Base-by-base conservation (phyloP, 2,329 filamentous ascomycete species). In the Aureobasidium melanogenum region DNA sequence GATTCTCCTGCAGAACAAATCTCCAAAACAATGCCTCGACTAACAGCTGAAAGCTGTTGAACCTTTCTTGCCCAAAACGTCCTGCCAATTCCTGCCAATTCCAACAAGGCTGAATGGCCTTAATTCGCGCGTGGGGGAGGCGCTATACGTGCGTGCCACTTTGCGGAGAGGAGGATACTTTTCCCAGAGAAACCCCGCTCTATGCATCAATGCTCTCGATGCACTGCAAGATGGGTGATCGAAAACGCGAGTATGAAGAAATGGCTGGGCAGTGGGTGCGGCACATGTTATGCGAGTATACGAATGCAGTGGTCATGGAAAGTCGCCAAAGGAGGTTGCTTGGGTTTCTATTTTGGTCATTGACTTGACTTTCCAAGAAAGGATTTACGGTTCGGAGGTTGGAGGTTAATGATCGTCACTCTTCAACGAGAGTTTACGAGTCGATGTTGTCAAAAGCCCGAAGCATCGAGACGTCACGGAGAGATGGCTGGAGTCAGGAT, bases 251-350 rank as follows among this genome's bases (percentile, higher is more conserved):
- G 4, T 47, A 17, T 22, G 28, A 15, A 44, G 44, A 32, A 32
- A 59, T 59, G 56, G 56, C 56, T 59, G 56, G 54, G 56, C 56
- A 36, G 43, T 59, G 55, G 41, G 55, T 44, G 34, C 56, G 56
- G 56, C 34, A 59, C 22, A 30, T 5, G 36, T n/a, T 47, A 46
- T 43, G 44, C 44, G 57, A 43, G 57, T 14, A 60, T 60, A 52
- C 57, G 47, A 34, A 34, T 52, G 57, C 57, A 51, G 36, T 22
- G 38, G 57, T 52, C 56, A 60, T 60, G 32, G 44, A 47, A 17
- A 46, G n/a, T 22, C 19, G 52, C 34, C 55, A 39, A n/a, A 15
- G 26, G 54, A 47, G 41, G 54, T 57, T 46, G 54, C 32, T 32
- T n/a, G 28, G 24, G 12, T 36, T 57, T 57, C 54, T 57, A 57